Evolutionary conservation across 306 rosid genomes (phyloP), one percentile per base, ranked within the genome.

Genomic region (Prunus davidiana): DNA sequence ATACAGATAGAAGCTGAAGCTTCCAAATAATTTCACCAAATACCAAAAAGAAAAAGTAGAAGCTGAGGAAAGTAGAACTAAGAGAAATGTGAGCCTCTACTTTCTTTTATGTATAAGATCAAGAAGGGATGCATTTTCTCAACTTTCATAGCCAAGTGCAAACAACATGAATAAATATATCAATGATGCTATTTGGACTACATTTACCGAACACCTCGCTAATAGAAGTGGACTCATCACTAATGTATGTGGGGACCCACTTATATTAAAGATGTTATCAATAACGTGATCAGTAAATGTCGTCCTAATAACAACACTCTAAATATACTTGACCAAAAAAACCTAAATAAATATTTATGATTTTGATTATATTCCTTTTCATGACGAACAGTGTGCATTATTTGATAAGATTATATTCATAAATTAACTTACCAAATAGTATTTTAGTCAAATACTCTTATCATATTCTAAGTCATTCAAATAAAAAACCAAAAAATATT

Each of bases 211-310:
- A 5, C 8, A 34, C 8, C 2, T 1, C 41, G 1, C 8, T 34
- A 34, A 34, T 38, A 7, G 9, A 7, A 7, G 43, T 38, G 43
- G 9, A 2, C 9, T 38, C 41, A 34, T 1, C 38, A 38, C 43
- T 0, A 0, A 2, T 1, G 0, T 38, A 6, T 7, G 9, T 38
- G 9, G 2, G 2, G 8, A 38, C 0, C 43, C 10, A 38, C 43
- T 38, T 38, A 7, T 38, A 6, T 7, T 38, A 38, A 38, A 38
- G 9, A 38, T 38, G 43, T 7, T 2, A 38, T 38, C 43, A 38
- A 38, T 1, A 38, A 38, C 0, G 43, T 38, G 0, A 0, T 38
- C 0, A 6, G 43, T 38, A 38, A 38, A 38, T 38, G 0, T 38
- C 2, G 1, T 38, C 9, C 2, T 1, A 38, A 38, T 38, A 38